phyloP scores from a whole-genome alignment of 371 early-diverging fungal genomes.

The Mortierella sp. region DNA sequence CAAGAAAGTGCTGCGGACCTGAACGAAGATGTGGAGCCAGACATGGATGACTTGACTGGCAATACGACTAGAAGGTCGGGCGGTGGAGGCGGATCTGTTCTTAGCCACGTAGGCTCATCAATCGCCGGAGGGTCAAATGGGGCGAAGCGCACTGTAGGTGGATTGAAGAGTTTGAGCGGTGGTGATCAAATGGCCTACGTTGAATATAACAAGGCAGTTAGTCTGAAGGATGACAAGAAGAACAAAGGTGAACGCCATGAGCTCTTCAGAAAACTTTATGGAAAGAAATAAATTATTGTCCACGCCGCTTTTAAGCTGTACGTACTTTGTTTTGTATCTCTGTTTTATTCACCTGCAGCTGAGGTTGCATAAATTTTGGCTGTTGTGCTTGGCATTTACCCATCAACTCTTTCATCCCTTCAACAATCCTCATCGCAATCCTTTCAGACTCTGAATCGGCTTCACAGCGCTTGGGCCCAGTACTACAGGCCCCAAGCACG shows the following conservation, averaged over 20 bases:
- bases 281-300: constrained; percentile 34
- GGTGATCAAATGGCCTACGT: constrained; percentile 96
- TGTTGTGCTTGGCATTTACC: background rate
- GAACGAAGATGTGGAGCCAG: constrained; percentile 65
- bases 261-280: constrained; percentile 75
- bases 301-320: background rate
- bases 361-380: background rate
- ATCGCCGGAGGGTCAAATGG: constrained; percentile 27
- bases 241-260: constrained; percentile 70
- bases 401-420: background rate
- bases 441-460: too few species aligned
- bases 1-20: constrained; percentile 75
- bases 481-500: too few species aligned
- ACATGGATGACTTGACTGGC: constrained; percentile 57
- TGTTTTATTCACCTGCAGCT: background rate
- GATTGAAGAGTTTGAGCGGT: constrained; percentile 86
- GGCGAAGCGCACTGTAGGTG: constrained; percentile 62
- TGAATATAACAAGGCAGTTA: constrained; percentile 67
- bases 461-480: too few species aligned
- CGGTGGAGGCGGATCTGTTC: constrained; percentile 32
- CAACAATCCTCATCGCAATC: too few species aligned
- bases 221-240: constrained; percentile 43
- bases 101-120: constrained; percentile 29
- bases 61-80: constrained; percentile 49
- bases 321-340: background rate